Percentiles rank a stretch among this genome's conserved stretches.
These are phyloP conservation scores for Emiliania huxleyi DNA, from an alignment of 78 protist genomes.

Conservation along the genomic window DNA sequence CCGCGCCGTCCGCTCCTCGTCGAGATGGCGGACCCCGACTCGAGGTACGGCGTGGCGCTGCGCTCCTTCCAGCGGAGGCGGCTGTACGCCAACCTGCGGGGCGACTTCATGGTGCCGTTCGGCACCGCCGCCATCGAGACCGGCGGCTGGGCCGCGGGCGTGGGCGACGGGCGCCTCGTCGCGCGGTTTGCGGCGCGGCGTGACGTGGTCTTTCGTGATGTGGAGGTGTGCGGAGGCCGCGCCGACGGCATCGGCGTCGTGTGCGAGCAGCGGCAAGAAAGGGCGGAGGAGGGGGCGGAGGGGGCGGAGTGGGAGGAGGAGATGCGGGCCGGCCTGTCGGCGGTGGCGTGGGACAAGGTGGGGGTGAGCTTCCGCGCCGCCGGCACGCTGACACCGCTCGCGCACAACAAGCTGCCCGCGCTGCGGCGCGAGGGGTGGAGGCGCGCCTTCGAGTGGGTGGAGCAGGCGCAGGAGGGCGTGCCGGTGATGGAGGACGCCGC, in stretches of 20 bases:
- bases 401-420: background rate
- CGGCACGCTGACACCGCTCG: background rate
- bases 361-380: background rate
- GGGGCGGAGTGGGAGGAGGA: background rate
- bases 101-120: background rate
- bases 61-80: background rate
- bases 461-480: background rate
- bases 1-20: no score
- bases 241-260: background rate
- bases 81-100: background rate
- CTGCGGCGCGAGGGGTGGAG: background rate
- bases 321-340: background rate
- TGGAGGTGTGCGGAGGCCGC: background rate
- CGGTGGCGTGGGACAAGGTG: background rate
- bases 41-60: background rate
- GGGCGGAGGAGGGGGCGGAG: background rate
- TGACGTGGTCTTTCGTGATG: background rate
- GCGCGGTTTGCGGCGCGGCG: background rate
- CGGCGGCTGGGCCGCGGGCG: background rate
- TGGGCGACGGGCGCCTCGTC: background rate
- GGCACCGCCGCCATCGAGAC: background rate
- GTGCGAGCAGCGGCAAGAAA: no score
- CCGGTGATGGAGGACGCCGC: background rate
- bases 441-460: background rate
- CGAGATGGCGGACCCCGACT: background rate